Percentiles rank a stretch among this genome's conserved stretches.
Evolutionary conservation across 768 basidiomycete species (phyloP).

Genomic region (Mycena albidolilacea): DNA sequence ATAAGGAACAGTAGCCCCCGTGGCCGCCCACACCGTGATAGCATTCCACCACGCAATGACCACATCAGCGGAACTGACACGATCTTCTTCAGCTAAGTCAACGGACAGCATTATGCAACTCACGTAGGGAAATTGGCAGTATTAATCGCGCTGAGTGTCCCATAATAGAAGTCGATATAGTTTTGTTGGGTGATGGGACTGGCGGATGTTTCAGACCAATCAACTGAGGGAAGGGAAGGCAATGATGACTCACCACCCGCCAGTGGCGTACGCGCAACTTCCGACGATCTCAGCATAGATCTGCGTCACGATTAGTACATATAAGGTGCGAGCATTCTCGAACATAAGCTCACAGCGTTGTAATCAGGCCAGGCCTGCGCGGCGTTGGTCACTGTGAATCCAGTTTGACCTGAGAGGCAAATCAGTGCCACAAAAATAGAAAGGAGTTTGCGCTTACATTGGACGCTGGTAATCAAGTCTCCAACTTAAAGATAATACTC

Average conservation of each 20-base stretch:
- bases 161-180: conserved; percentile 42
- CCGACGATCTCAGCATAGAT: neutral
- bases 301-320: neutral
- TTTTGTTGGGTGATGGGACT: conserved; percentile 43
- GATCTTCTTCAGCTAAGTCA: neutral
- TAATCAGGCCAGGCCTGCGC: conserved; percentile 29
- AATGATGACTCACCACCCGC: neutral
- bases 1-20: conserved; percentile 30
- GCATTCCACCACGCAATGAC: conserved; percentile 27
- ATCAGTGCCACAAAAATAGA: too few species aligned
- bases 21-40: conserved; percentile 31
- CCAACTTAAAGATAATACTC: conserved; percentile 19
- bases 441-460: conserved; percentile 6
- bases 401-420: conserved; percentile 19
- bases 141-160: conserved; percentile 26
- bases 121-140: conserved; percentile 34
- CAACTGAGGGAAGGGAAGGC: neutral
- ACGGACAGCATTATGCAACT: neutral
- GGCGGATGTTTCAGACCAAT: conserved; percentile 21
- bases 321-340: neutral
- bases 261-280: neutral
- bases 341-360: conserved; percentile 2
- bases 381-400: conserved; percentile 14
- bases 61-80: conserved; percentile 5
- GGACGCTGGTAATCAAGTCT: conserved; percentile 34